A percentile compares a stretch with the other conserved stretches of the same genome.
Conservation (phyloP, 73 alveolate species). For the Paramecium tetraurelia region DNA sequence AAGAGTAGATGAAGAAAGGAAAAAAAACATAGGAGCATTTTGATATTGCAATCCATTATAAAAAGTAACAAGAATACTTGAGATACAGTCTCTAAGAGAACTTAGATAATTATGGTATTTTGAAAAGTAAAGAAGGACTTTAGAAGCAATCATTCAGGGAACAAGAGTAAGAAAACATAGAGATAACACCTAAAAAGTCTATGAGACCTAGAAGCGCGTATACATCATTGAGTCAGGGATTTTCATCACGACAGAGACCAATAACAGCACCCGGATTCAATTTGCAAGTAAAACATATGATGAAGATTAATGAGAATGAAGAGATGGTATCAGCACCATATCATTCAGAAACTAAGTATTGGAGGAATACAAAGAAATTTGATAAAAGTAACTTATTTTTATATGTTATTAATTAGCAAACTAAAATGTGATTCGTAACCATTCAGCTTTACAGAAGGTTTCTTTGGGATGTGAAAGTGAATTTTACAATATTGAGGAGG, state of each 20-base stretch:
- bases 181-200: background rate
- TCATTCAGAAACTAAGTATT: slow-evolving; percentile 22
- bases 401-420: background rate
- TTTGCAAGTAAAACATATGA: slow-evolving; percentile 14
- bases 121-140: background rate
- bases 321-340: background rate
- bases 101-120: background rate
- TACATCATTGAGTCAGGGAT: background rate
- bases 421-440: background rate
- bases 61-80: background rate
- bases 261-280: slow-evolving; percentile 45
- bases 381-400: slow-evolving; percentile 2
- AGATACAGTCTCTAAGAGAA: slow-evolving; percentile 4
- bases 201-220: slow-evolving; percentile 4
- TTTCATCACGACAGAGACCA: background rate
- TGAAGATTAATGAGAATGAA: background rate
- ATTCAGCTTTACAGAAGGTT: background rate
- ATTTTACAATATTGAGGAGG: background rate
- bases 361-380: slow-evolving; percentile 47
- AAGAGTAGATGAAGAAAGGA: background rate
- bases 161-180: background rate
- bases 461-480: slow-evolving; percentile 6
- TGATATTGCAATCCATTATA: background rate
- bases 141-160: background rate
- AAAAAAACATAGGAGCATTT: background rate